A percentile compares a stretch with the other conserved stretches of the same genome.
phyloP scores from a whole-genome alignment of 345 rosid genomes.

The Eucalyptus decipiens region DNA sequence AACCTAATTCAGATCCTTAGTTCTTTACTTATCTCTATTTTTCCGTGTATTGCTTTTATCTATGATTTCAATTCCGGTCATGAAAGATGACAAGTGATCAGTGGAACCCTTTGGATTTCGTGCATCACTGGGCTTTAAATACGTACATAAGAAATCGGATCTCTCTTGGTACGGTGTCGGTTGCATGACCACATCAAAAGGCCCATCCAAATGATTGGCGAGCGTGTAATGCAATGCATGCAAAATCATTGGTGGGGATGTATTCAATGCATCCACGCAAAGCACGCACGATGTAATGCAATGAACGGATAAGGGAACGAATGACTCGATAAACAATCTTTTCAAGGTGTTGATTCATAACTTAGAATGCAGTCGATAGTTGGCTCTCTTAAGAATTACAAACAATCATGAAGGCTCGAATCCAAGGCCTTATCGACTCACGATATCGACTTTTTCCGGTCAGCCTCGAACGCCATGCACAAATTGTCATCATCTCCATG shows the following conservation, averaged over 20 bases:
- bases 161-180: background rate
- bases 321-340: background rate
- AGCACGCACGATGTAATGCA: background rate
- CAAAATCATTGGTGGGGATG: background rate
- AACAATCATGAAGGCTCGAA: background rate
- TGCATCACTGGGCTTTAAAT: background rate
- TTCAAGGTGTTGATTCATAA: rapidly evolving
- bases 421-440: rapidly evolving
- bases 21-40: background rate
- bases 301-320: background rate
- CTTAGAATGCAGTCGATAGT: rapidly evolving
- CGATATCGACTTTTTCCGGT: background rate
- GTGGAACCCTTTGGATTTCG: background rate
- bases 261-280: background rate
- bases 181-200: background rate
- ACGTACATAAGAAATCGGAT: background rate
- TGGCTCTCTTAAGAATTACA: background rate
- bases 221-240: background rate
- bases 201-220: background rate
- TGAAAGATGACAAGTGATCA: background rate
- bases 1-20: background rate
- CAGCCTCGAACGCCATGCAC: background rate
- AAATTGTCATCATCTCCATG: background rate
- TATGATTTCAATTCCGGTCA: background rate
- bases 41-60: background rate